phyloP scores from a whole-genome alignment of 2,329 filamentous ascomycete species.

The Ceratocystis lukuohia region DNA sequence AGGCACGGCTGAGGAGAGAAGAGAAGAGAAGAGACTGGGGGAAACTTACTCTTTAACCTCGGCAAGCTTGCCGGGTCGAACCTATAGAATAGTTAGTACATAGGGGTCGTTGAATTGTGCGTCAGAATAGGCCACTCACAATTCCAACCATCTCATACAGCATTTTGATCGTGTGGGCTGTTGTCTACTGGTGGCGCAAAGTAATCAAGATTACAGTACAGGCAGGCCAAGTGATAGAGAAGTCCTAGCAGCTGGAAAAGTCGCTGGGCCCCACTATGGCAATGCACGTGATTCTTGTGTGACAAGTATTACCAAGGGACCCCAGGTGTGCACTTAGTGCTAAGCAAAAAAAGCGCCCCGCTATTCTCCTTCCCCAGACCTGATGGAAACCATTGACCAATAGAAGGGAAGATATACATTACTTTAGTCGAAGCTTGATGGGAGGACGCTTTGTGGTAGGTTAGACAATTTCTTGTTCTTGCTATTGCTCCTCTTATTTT shows the following conservation, averaged over 20 bases:
- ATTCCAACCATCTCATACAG: slow-evolving; percentile 96
- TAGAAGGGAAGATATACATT: background rate
- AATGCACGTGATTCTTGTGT: background rate
- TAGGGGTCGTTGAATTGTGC: slow-evolving; percentile 15
- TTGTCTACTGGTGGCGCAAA: background rate
- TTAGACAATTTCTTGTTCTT: background rate
- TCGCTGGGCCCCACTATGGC: background rate
- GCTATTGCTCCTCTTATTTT: background rate
- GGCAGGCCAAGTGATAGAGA: background rate
- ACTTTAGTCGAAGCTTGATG: background rate
- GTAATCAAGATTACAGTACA: background rate
- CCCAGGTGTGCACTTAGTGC: background rate
- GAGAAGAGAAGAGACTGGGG: slow-evolving; percentile 14
- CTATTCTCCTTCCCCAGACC: background rate
- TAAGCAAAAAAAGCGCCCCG: background rate
- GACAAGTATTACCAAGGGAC: background rate
- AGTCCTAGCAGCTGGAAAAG: background rate
- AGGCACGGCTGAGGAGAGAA: background rate
- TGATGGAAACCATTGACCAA: background rate
- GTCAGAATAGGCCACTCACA: slow-evolving; percentile 42
- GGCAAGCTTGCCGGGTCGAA: slow-evolving; percentile 74
- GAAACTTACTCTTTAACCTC: slow-evolving; percentile 84
- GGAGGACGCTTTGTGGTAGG: background rate
- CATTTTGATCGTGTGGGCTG: slow-evolving; percentile 43
- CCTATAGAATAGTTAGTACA: slow-evolving; percentile 38